Evolutionary conservation across 495 filamentous ascomycete genomes (phyloP).

Genomic region (Tuber brumale): DNA sequence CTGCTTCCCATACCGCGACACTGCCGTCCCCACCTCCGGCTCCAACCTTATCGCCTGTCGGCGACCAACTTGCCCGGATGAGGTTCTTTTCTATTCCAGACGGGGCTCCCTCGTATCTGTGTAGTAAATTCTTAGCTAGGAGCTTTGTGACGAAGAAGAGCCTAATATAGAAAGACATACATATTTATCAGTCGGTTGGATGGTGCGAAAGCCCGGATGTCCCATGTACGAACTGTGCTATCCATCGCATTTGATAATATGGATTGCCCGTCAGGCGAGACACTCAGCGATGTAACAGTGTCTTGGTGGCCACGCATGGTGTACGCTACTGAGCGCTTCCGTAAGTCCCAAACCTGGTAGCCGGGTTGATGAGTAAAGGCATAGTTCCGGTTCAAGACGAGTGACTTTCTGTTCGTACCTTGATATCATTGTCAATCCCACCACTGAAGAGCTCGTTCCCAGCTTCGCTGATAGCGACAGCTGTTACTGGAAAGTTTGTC

Average conservation of each 20-base stretch:
- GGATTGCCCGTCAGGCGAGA: conserved; percentile 87
- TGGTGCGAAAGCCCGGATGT: conserved; percentile 90
- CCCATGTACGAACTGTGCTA: conserved; percentile 88
- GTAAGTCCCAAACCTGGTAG: conserved; percentile 65
- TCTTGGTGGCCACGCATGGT: conserved; percentile 85
- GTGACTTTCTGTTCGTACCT: conserved; percentile 48
- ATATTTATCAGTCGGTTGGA: conserved; percentile 73
- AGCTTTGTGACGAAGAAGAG: background rate
- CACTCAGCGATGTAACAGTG: conserved; percentile 78
- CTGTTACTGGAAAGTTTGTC: conserved; percentile 88
- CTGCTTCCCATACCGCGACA: conserved; percentile 81
- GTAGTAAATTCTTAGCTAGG: background rate
- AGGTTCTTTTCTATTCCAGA: conserved; percentile 87
- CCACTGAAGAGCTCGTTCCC: conserved; percentile 94
- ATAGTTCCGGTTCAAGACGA: background rate
- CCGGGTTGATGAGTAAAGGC: conserved; percentile 6
- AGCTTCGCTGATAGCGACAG: conserved; percentile 80
- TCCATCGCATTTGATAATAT: conserved; percentile 91
- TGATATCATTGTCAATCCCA: conserved; percentile 94
- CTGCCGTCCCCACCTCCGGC: conserved; percentile 86
- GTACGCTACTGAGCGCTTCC: conserved; percentile 81
- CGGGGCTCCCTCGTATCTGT: conserved; percentile 64
- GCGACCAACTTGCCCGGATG: conserved; percentile 83
- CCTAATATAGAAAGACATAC: conserved; percentile 45
- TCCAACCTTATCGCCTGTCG: conserved; percentile 75